Evolutionary conservation across 1,284 basidiomycete genomes (phyloP).

Genomic region (Sanghuangporus sanghuang): DNA sequence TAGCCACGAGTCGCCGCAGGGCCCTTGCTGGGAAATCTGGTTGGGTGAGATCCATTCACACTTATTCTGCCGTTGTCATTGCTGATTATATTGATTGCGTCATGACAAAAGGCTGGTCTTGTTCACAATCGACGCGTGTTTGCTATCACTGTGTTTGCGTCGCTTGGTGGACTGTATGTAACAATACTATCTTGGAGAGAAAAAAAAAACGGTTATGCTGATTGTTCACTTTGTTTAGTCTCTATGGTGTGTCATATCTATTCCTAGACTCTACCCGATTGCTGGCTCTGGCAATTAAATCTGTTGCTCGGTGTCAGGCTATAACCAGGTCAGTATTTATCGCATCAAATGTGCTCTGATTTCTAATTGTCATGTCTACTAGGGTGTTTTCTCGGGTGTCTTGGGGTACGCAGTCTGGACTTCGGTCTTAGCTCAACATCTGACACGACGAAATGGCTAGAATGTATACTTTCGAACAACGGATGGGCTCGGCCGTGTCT

Average conservation of each 20-base stretch:
- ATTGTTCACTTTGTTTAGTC: conserved; percentile 27
- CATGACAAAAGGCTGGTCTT: conserved; percentile 44
- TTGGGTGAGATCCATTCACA: conserved; percentile 40
- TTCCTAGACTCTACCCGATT: neutral
- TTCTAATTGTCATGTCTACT: neutral
- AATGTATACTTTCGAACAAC: conserved; percentile 50
- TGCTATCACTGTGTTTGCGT: conserved; percentile 64
- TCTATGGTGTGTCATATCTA: conserved; percentile 39
- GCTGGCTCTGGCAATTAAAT: neutral
- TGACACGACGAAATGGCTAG: conserved; percentile 25
- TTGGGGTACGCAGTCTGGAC: conserved; percentile 37
- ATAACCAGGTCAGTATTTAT: conserved; percentile 47
- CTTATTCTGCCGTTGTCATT: neutral
- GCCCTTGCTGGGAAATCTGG: conserved; percentile 59
- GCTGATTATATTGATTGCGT: neutral
- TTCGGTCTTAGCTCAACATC: neutral
- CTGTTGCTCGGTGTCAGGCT: conserved; percentile 35
- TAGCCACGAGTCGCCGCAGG: conserved; percentile 8
- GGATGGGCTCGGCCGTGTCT: conserved; percentile 50
- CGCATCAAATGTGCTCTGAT: neutral
- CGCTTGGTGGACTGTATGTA: conserved; percentile 62
- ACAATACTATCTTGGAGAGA: neutral
- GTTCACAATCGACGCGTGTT: conserved; percentile 58
- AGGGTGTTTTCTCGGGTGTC: conserved; percentile 73
- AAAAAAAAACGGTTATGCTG: neutral